Evolutionary conservation across 257 asterid species (phyloP).

Genomic region (Petunia secreta): DNA sequence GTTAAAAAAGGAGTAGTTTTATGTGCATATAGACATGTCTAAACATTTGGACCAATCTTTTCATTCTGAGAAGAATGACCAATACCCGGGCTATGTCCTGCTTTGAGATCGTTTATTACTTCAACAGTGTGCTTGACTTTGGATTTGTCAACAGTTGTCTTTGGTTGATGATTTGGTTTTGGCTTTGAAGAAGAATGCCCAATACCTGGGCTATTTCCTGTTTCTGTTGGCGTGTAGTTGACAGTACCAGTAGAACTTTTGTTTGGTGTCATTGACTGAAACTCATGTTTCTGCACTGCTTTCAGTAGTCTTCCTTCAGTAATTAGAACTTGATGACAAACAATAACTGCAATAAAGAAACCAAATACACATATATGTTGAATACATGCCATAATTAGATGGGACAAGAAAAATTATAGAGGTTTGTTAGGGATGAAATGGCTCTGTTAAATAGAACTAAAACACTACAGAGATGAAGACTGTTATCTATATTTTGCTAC

Average conservation of each 20-base stretch:
- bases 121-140: slow-evolving; percentile 11
- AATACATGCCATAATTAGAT: slow-evolving; percentile 42
- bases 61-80: slow-evolving; percentile 52
- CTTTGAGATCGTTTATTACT: slow-evolving; percentile 40
- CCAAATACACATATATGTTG: slow-evolving; percentile 28
- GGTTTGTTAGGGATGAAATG: not conserved
- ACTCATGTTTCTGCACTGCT: slow-evolving; percentile 23
- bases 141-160: not conserved
- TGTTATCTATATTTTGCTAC: not conserved
- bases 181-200: slow-evolving; percentile 49
- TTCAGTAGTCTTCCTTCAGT: slow-evolving; percentile 55
- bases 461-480: slow-evolving; percentile 10
- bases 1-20: slow-evolving; percentile 25
- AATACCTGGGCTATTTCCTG: slow-evolving; percentile 75
- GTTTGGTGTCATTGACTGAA: slow-evolving; percentile 36
- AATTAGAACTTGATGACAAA: slow-evolving; percentile 32
- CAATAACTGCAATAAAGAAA: slow-evolving; percentile 42
- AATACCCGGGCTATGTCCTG: slow-evolving; percentile 64
- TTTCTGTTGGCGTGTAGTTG: slow-evolving; percentile 38
- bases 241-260: not conserved
- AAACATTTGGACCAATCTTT: slow-evolving; percentile 38
- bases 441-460: not conserved
- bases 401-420: not conserved
- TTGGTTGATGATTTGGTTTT: slow-evolving; percentile 25
- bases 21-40: slow-evolving; percentile 31